These are phyloP conservation scores for Penicillium sp. DNA, from an alignment of 2,329 filamentous ascomycete genomes.

Conservation along the genomic window DNA sequence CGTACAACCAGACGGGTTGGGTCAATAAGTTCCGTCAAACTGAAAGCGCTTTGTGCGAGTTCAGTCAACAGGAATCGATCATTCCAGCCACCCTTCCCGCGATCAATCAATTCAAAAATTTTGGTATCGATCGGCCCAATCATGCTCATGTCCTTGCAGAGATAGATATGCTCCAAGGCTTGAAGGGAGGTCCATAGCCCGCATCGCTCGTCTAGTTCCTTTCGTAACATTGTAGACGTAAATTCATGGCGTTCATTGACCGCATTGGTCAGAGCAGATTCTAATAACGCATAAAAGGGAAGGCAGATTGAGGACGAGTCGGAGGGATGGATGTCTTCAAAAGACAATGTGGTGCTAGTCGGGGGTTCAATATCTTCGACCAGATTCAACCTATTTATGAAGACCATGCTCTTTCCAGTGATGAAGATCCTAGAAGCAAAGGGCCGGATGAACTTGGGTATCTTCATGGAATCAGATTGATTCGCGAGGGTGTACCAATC, in stretches of 20 bases:
- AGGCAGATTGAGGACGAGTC: conserved; percentile 33
- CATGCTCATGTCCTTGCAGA: conserved; percentile 74
- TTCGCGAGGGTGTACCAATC: conserved; percentile 71
- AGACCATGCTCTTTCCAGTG: conserved; percentile 84
- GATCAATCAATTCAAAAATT: conserved; percentile 77
- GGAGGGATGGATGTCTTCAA: conserved; percentile 46
- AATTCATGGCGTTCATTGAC: conserved; percentile 75
- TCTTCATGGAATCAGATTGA: conserved; percentile 63
- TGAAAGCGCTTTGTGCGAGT: conserved; percentile 74
- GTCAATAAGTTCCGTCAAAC: conserved; percentile 58
- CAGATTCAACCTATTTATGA: conserved; percentile 73
- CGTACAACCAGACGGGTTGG: conserved; percentile 66
- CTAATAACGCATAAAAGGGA: conserved; percentile 70
- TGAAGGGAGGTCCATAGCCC: conserved; percentile 69
- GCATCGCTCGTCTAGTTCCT: conserved; percentile 70
- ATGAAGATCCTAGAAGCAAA: conserved; percentile 77
- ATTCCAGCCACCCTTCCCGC: conserved; percentile 66
- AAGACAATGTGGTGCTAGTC: conserved; percentile 39
- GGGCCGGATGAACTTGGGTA: conserved; percentile 75
- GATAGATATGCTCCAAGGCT: conserved; percentile 73
- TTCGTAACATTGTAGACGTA: conserved; percentile 69
- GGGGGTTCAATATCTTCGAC: conserved; percentile 35
- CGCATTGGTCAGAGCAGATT: conserved; percentile 73
- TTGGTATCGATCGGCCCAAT: conserved; percentile 69
- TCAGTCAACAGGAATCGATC: conserved; percentile 83